A percentile compares a stretch with the other conserved stretches of the same genome.
Evolutionary conservation across 2,329 filamentous ascomycete species (phyloP).

Genomic region (Trichoderma cornu-damae): DNA sequence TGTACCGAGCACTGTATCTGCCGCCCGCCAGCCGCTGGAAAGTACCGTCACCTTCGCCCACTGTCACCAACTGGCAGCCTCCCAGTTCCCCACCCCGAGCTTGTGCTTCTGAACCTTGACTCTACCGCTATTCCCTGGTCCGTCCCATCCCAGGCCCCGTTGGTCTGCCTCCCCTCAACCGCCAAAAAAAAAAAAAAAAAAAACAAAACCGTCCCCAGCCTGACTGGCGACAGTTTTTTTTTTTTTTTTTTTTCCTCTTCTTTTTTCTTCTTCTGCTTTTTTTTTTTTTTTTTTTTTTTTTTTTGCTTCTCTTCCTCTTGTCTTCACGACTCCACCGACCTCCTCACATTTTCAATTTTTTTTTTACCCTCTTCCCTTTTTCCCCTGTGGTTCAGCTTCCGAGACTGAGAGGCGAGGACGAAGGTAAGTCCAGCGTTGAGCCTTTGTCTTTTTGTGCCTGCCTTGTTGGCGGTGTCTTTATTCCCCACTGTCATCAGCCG

Average conservation of each 20-base stretch:
- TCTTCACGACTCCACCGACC: conserved; percentile 35
- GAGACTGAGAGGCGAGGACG: conserved; percentile 17
- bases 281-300: conserved; percentile 20
- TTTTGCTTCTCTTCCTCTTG: conserved; percentile 26
- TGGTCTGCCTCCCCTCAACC: conserved; percentile 26
- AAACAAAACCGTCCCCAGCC: conserved; percentile 32
- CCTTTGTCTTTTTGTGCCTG: conserved; percentile 5
- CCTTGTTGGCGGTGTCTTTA: conserved; percentile 28
- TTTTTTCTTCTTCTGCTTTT: no score
- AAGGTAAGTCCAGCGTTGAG: conserved; percentile 13
- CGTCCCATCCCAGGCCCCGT: conserved; percentile 26
- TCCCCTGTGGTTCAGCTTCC: conserved; percentile 21
- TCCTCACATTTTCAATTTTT: no score
- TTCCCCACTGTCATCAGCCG: conserved; percentile 22
- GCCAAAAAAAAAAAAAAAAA: conserved; percentile 34
- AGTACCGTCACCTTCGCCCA: conserved; percentile 12
- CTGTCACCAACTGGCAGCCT: conserved; percentile 18
- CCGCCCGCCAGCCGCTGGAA: not conserved
- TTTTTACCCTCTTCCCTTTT: conserved; percentile 19
- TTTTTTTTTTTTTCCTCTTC: conserved; percentile 23
- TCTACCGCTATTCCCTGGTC: conserved; percentile 30
- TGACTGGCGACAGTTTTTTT: conserved; percentile 22
- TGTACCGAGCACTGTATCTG: not conserved
- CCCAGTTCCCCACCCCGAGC: conserved; percentile 15
- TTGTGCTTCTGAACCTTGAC: conserved; percentile 22